Evolutionary conservation across 2,329 filamentous ascomycete species (phyloP).

Genomic region (Emergomyces orientalis): DNA sequence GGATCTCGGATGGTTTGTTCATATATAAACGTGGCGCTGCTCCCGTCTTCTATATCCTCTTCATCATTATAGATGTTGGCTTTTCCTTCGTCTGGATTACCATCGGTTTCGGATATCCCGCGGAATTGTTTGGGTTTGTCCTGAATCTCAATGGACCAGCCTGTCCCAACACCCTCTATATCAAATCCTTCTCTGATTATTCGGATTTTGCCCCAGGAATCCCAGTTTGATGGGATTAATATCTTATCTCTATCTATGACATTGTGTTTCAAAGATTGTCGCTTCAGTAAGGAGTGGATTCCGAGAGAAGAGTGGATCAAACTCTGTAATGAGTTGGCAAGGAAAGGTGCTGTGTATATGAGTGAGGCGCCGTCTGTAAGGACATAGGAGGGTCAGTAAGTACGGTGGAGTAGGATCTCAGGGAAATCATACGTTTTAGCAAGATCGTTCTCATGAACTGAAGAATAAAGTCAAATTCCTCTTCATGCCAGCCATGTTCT

Average conservation of each 20-base stretch:
- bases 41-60: constrained; percentile 27
- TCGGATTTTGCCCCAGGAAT: constrained; percentile 95
- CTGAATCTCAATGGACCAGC: constrained; percentile 79
- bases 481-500: constrained; percentile 87
- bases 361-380: constrained; percentile 66
- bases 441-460: constrained; percentile 86
- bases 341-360: constrained; percentile 72
- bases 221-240: constrained; percentile 91
- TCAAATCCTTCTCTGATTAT: constrained; percentile 88
- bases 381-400: constrained; percentile 6
- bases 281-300: constrained; percentile 73
- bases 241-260: constrained; percentile 93
- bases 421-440: constrained; percentile 56
- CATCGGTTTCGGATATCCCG: constrained; percentile 16
- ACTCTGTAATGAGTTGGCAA: constrained; percentile 65
- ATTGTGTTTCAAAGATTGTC: constrained; percentile 73
- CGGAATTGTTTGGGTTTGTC: constrained; percentile 32
- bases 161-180: constrained; percentile 72
- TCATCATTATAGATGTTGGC: constrained; percentile 13
- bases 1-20: constrained; percentile 73
- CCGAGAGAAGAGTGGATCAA: constrained; percentile 78
- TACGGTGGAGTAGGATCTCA: not conserved
- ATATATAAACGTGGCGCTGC: constrained; percentile 61
- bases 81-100: not conserved
- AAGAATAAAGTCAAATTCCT: constrained; percentile 90